Conservation (phyloP, 257 asterid species). For the Coffea canephora region DNA sequence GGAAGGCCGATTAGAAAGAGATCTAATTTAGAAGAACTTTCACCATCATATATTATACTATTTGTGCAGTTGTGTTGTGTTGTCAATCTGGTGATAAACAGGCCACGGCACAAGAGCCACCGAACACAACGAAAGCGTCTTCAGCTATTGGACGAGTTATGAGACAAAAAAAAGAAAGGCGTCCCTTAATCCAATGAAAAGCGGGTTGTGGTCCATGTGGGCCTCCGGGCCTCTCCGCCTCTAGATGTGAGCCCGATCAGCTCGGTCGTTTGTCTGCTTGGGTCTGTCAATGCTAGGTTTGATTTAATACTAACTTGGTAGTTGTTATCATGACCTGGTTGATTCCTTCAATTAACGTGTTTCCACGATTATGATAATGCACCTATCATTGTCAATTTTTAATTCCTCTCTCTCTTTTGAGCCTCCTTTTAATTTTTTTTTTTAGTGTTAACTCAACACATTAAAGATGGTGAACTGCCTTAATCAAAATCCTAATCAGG, state of each 20-base stretch:
- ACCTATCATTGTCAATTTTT: no score
- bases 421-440: no score
- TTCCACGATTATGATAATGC: no score
- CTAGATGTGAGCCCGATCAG: conserved; percentile 3
- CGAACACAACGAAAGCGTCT: background rate
- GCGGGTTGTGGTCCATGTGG: background rate
- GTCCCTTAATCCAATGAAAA: background rate
- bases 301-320: background rate
- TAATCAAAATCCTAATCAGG: no score
- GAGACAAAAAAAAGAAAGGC: background rate
- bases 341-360: background rate
- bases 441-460: no score
- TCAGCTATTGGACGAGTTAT: background rate
- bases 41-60: background rate
- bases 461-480: no score
- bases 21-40: background rate
- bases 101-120: background rate
- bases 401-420: no score
- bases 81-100: background rate
- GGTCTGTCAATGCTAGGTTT: no score
- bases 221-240: background rate
- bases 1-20: background rate
- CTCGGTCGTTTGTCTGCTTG: background rate
- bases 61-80: background rate
- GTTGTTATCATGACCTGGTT: background rate